A percentile compares a stretch with the other conserved stretches of the same genome.
Conservation (phyloP, 1,139 yeast species). For the Scheffersomyces parashehatae region DNA sequence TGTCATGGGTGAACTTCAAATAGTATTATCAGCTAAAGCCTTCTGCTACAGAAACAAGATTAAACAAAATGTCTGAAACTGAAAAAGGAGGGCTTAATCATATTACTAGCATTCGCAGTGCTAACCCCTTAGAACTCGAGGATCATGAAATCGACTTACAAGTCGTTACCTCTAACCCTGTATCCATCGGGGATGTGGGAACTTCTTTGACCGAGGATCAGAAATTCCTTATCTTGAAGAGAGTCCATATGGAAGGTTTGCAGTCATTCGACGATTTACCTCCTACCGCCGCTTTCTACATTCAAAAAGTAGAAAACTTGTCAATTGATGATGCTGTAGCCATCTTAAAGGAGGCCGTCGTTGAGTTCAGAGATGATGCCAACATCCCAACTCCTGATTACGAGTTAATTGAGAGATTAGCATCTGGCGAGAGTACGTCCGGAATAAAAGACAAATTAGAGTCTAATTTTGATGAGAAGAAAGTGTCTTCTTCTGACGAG, state of each 20-base stretch:
- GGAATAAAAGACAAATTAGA: not conserved
- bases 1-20: too few species aligned
- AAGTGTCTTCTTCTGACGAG: too few species aligned
- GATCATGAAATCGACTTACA: conserved; percentile 15
- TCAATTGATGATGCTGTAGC: conserved; percentile 16
- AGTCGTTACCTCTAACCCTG: conserved; percentile 14
- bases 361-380: conserved; percentile 23
- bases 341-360: conserved; percentile 18
- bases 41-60: too few species aligned
- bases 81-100: not conserved
- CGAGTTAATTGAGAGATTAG: conserved; percentile 12
- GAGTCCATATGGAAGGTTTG: conserved; percentile 26
- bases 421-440: not conserved
- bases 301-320: conserved; percentile 21
- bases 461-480: not conserved
- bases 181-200: conserved; percentile 29
- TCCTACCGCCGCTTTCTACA: conserved; percentile 21
- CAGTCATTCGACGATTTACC: conserved; percentile 31
- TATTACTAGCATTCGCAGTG: not conserved
- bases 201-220: conserved; percentile 25
- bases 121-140: conserved; percentile 7
- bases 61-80: not conserved
- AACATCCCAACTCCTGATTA: conserved; percentile 21
- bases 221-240: conserved; percentile 25
- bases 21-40: too few species aligned